Conservation (phyloP, 2,329 filamentous ascomycete genomes). For the Fusarium subglutinans region DNA sequence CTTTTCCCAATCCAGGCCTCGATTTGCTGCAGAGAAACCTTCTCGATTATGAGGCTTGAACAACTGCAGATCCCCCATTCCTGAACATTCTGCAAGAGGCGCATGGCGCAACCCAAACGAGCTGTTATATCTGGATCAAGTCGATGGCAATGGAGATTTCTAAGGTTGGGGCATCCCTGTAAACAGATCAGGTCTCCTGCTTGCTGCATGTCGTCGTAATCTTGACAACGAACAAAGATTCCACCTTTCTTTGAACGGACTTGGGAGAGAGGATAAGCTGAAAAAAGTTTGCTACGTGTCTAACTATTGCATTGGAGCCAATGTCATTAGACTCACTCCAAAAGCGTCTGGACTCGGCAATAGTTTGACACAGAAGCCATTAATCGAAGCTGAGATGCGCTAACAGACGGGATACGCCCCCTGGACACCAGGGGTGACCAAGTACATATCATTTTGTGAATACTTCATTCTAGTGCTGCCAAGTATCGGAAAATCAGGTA, state of each 20-base stretch:
- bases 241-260: neutral
- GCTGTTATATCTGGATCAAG: conserved; percentile 14
- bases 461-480: conserved; percentile 6
- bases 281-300: conserved; percentile 4
- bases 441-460: neutral
- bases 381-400: conserved; percentile 9
- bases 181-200: neutral
- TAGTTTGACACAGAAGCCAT: conserved; percentile 18
- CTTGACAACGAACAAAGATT: neutral
- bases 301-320: neutral
- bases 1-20: conserved; percentile 22
- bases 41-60: conserved; percentile 18
- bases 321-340: neutral
- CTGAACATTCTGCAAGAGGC: conserved; percentile 15
- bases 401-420: conserved; percentile 6
- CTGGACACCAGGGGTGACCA: conserved; percentile 2
- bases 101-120: conserved; percentile 16
- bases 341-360: conserved; percentile 24
- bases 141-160: conserved; percentile 12
- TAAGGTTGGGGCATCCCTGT: conserved; percentile 10
- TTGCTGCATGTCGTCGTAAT: conserved; percentile 16
- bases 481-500: neutral
- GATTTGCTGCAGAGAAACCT: conserved; percentile 9
- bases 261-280: neutral
- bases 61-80: conserved; percentile 32